A percentile compares a stretch with the other conserved stretches of the same genome.
phyloP scores from a whole-genome alignment of 2,329 filamentous ascomycete genomes.

The Calonectria ilicicola region DNA sequence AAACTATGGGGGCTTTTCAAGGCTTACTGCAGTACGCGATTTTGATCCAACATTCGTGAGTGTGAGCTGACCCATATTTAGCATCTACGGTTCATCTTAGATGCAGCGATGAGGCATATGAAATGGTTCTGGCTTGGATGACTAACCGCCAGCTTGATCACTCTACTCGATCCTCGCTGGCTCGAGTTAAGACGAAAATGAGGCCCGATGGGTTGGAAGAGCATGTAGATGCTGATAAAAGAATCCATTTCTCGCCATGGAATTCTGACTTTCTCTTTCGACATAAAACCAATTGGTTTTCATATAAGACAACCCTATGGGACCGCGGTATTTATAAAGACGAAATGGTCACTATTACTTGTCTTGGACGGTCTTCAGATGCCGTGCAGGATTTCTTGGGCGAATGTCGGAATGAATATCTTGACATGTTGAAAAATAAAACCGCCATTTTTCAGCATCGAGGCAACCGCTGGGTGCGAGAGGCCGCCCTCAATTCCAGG shows the following conservation, averaged over 20 bases:
- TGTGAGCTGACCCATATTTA: neutral
- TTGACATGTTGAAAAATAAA: neutral
- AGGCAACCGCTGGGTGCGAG: neutral
- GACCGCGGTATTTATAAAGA: conserved; percentile 30
- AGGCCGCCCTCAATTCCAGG: neutral
- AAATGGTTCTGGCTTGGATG: conserved; percentile 7
- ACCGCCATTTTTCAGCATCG: conserved; percentile 5
- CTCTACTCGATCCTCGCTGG: conserved; percentile 4
- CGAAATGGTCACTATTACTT: conserved; percentile 39
- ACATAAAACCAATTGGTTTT: conserved; percentile 27
- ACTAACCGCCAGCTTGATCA: neutral
- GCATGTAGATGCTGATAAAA: conserved; percentile 5
- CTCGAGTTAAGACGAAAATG: neutral
- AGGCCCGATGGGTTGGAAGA: neutral
- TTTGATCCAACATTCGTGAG: neutral
- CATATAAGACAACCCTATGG: conserved; percentile 16
- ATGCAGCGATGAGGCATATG: neutral
- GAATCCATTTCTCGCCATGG: conserved; percentile 21
- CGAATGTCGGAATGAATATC: conserved; percentile 6
- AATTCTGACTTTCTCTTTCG: conserved; percentile 20
- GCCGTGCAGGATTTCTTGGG: neutral
- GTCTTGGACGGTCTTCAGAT: conserved; percentile 3
- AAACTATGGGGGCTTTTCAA: neutral
- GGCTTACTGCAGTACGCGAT: neutral
- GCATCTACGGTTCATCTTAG: conserved; percentile 20